Percentiles rank a stretch among this genome's conserved stretches.
Evolutionary conservation across 2,329 filamentous ascomycete genomes (phyloP).

Genomic region (Clarireedia sp.): DNA sequence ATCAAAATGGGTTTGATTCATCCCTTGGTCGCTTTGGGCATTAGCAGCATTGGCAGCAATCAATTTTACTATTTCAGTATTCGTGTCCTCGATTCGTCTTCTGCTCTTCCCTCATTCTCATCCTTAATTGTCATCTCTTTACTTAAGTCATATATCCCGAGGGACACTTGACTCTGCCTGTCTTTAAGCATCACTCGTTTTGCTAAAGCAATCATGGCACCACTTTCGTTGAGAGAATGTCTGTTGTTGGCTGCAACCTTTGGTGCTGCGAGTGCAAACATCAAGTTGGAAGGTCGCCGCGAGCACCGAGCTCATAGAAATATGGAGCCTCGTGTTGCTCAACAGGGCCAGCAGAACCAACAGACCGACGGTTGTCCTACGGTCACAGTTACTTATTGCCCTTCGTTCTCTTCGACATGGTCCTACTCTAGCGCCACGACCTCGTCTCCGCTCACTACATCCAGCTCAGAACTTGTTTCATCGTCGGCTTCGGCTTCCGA

Average conservation of each 20-base stretch:
- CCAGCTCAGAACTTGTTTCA: background rate
- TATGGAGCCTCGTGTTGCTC: background rate
- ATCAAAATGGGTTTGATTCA: background rate
- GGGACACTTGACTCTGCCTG: background rate
- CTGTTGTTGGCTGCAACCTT: constrained; percentile 4
- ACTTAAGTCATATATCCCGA: background rate
- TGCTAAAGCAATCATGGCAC: constrained; percentile 7
- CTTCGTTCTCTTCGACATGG: background rate
- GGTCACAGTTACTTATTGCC: background rate
- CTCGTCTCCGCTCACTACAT: background rate
- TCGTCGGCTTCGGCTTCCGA: background rate
- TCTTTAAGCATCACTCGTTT: constrained; percentile 8
- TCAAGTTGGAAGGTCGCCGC: constrained; percentile 2
- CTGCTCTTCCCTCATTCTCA: background rate
- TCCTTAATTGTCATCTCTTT: background rate
- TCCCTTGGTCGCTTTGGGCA: background rate
- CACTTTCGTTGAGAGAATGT: constrained; percentile 4
- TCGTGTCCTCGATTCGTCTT: background rate
- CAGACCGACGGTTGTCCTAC: background rate
- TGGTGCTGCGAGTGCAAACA: constrained; percentile 8
- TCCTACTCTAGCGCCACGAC: background rate
- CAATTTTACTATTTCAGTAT: constrained; percentile 8
- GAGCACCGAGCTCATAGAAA: background rate
- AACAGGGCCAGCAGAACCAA: background rate
- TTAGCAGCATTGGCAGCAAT: no score